A percentile compares a stretch with the other conserved stretches of the same genome.
Conservation (phyloP, 208 protist genomes). For the Herpetomonas tarakana region DNA sequence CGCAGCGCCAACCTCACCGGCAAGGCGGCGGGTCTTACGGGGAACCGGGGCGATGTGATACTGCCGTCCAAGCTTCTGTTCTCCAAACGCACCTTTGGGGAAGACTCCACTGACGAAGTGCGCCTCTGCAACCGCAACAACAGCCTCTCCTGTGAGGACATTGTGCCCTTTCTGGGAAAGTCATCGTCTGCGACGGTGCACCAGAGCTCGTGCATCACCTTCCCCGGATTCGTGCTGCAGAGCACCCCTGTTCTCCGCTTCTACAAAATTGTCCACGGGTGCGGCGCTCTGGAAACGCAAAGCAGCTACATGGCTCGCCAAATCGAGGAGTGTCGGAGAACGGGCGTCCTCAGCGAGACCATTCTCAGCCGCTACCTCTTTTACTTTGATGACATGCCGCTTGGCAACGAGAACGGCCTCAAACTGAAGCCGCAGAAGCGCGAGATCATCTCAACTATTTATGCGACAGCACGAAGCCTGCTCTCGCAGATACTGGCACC, state of each 20-base stretch:
- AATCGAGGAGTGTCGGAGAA: constrained; percentile 66
- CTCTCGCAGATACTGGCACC: constrained; percentile 30
- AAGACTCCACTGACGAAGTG: constrained; percentile 77
- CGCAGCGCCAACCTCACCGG: constrained; percentile 74
- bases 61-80: constrained; percentile 76
- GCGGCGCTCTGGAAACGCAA: constrained; percentile 80
- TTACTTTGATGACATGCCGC: constrained; percentile 77
- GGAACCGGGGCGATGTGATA: constrained; percentile 78
- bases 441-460: constrained; percentile 65
- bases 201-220: constrained; percentile 56
- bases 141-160: constrained; percentile 30
- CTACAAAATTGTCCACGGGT: constrained; percentile 76
- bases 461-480: constrained; percentile 48
- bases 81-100: constrained; percentile 77
- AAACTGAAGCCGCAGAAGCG: constrained; percentile 35
- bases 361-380: constrained; percentile 74
- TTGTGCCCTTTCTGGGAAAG: constrained; percentile 40
- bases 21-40: constrained; percentile 59
- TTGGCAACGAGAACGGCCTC: constrained; percentile 55
- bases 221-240: constrained; percentile 77
- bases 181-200: constrained; percentile 33
- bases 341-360: constrained; percentile 42
- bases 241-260: constrained; percentile 68
- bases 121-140: constrained; percentile 60
- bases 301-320: constrained; percentile 79